Conservation (phyloP, 257 asterid species). For the Petunia secreta region DNA sequence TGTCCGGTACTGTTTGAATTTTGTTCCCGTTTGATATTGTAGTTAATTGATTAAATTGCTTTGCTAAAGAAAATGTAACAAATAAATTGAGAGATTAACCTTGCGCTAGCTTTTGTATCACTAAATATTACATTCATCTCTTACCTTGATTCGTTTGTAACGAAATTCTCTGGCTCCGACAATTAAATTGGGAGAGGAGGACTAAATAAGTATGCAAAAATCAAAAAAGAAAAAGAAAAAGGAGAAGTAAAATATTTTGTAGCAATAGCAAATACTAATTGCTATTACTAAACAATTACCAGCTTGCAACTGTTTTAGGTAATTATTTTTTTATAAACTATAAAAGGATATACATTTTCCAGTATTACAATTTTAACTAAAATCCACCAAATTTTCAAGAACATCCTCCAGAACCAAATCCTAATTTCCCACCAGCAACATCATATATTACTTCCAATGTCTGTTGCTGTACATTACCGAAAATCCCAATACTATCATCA, state of each 20-base stretch:
- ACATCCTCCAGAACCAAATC: slow-evolving; percentile 69
- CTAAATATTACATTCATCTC: no score
- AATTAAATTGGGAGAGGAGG: no score
- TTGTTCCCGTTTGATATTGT: no score
- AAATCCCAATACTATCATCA: slow-evolving; percentile 44
- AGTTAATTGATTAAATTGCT: no score
- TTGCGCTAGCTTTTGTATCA: no score
- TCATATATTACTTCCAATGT: slow-evolving; percentile 69
- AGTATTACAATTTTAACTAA: background rate
- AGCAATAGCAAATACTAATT: background rate
- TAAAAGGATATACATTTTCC: slow-evolving; percentile 14
- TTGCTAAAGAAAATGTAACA: no score
- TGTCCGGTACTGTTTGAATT: no score
- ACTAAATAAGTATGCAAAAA: no score
- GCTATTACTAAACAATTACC: background rate
- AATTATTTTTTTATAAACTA: background rate
- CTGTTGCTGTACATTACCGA: slow-evolving; percentile 73
- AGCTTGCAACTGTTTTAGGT: background rate
- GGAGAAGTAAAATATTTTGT: background rate
- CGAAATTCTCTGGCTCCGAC: no score
- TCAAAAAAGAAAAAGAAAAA: no score
- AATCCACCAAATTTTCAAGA: background rate
- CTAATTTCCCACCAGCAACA: slow-evolving; percentile 68
- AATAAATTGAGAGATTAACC: no score
- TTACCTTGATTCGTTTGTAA: no score